Evolutionary conservation across 1,284 basidiomycete species (phyloP).

Genomic region (Phellopilus nigrolimitatus): DNA sequence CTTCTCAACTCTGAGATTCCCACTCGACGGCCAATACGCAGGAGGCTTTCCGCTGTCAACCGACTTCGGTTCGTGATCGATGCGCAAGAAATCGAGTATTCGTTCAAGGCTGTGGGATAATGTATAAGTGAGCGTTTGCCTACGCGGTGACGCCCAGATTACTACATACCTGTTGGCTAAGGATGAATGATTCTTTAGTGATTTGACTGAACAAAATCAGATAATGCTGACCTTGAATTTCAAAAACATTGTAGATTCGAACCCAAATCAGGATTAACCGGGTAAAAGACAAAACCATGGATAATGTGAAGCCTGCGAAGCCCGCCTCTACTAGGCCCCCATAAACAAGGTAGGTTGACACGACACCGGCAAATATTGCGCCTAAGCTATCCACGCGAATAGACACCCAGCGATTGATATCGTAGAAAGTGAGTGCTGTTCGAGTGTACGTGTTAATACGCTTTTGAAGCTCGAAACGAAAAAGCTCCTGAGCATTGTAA

Average conservation of each 20-base stretch:
- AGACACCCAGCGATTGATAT: no score
- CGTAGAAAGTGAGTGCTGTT: no score
- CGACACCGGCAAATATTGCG: conserved; percentile 18
- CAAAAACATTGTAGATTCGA: conserved; percentile 21
- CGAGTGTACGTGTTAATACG: no score
- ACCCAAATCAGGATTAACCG: conserved; percentile 21
- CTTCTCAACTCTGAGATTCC: conserved; percentile 34
- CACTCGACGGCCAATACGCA: conserved; percentile 43
- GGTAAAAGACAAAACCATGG: conserved; percentile 14
- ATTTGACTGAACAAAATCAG: no score
- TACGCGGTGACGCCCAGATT: not conserved
- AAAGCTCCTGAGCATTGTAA: conserved; percentile 23
- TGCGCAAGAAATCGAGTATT: conserved; percentile 39
- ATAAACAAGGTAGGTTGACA: conserved; percentile 22
- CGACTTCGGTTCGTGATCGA: conserved; percentile 36
- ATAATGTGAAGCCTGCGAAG: conserved; percentile 22
- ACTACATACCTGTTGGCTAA: conserved; percentile 18
- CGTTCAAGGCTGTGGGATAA: conserved; percentile 32
- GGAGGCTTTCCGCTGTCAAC: conserved; percentile 24
- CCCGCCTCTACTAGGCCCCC: conserved; percentile 12
- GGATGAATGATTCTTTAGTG: no score
- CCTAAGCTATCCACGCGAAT: no score
- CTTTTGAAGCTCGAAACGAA: no score
- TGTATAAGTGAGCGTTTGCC: not conserved
- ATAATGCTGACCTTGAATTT: conserved; percentile 20